A percentile compares a stretch with the other conserved stretches of the same genome.
phyloP scores from a whole-genome alignment of 768 basidiomycete genomes.

The Leccinum variicolor region DNA sequence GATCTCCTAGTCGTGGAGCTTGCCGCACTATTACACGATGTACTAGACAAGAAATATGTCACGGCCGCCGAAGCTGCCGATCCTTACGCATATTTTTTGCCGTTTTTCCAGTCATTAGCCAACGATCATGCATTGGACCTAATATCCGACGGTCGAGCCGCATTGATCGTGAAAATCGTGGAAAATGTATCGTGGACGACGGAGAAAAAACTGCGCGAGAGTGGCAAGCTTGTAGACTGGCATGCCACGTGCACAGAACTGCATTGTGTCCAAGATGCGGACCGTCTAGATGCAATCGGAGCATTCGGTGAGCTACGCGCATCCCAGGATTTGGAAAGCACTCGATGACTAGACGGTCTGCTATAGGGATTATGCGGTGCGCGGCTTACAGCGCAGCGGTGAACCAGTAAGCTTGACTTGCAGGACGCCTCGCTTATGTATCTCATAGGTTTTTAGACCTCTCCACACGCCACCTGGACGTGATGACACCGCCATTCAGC shows the following conservation, averaged over 20 bases:
- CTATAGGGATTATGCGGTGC: constrained; percentile 59
- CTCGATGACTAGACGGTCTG: background rate
- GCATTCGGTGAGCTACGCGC: constrained; percentile 56
- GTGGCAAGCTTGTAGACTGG: constrained; percentile 60
- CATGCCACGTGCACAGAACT: constrained; percentile 70
- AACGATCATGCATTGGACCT: constrained; percentile 49
- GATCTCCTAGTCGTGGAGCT: constrained; percentile 80
- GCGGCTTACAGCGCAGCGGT: constrained; percentile 58
- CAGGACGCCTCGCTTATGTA: background rate
- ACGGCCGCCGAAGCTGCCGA: constrained; percentile 52
- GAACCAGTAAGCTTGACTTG: constrained; percentile 39
- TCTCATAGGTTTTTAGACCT: constrained; percentile 29
- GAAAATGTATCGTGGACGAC: constrained; percentile 85
- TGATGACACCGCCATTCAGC: constrained; percentile 63
- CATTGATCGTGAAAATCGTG: constrained; percentile 55
- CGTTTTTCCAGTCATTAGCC: constrained; percentile 54
- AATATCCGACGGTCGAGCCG: constrained; percentile 57
- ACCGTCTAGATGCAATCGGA: constrained; percentile 76
- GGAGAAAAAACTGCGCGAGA: constrained; percentile 62
- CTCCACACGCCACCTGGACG: constrained; percentile 47
- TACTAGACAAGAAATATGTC: constrained; percentile 84
- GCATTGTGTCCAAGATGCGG: constrained; percentile 80
- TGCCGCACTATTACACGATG: constrained; percentile 85
- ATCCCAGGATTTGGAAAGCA: background rate
- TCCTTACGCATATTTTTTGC: constrained; percentile 63